A percentile compares a stretch with the other conserved stretches of the same genome.
Conservation (phyloP, 1,284 basidiomycete species). For the Hemileia vastatrix region DNA sequence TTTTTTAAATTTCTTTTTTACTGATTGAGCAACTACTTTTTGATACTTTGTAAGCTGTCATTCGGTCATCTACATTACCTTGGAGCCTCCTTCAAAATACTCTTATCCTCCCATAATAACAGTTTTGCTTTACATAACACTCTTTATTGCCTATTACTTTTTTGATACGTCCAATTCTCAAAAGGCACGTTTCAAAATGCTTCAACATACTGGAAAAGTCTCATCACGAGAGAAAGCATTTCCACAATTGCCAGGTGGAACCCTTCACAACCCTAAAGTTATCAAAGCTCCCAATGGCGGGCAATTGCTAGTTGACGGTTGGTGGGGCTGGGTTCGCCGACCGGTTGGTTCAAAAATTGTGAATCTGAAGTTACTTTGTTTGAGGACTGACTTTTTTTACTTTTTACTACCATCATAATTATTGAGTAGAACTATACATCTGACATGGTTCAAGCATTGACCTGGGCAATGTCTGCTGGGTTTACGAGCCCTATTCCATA, state of each 20-base stretch:
- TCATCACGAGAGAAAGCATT: conserved; percentile 69
- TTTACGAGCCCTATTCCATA: conserved; percentile 78
- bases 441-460: conserved; percentile 54
- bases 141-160: conserved; percentile 73
- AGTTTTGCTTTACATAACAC: conserved; percentile 60
- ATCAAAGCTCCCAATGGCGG: conserved; percentile 89
- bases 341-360: conserved; percentile 52
- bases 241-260: conserved; percentile 81
- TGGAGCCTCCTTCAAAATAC: conserved; percentile 80
- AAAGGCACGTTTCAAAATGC: conserved; percentile 96
- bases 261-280: conserved; percentile 76
- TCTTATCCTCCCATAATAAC: conserved; percentile 69
- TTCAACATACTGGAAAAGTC: conserved; percentile 68
- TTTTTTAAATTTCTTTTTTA: background rate
- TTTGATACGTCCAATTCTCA: conserved; percentile 95
- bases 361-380: background rate
- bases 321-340: conserved; percentile 84
- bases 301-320: conserved; percentile 70
- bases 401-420: background rate
- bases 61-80: conserved; percentile 94
- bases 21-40: background rate
- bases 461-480: conserved; percentile 82
- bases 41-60: conserved; percentile 47
- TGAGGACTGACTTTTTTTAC: background rate
- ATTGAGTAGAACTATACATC: conserved; percentile 48